Percentiles rank a stretch among this genome's conserved stretches.
phyloP scores from a whole-genome alignment of 495 filamentous ascomycete species.

The Penicillium angulare region DNA sequence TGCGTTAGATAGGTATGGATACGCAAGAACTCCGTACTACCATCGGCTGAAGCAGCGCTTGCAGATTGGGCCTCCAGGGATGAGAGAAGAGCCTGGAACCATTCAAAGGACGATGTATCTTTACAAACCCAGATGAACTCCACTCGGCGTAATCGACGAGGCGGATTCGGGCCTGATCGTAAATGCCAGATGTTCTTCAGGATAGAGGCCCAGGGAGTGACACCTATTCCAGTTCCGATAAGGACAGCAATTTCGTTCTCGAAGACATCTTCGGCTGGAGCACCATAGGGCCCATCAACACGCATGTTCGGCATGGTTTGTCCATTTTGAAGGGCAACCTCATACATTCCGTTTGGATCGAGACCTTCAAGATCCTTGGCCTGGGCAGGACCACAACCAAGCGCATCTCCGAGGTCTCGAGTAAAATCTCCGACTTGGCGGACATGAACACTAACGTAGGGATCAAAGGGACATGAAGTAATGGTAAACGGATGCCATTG shows the following conservation, averaged over 20 bases:
- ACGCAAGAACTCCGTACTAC: conserved; percentile 82
- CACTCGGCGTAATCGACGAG: conserved; percentile 83
- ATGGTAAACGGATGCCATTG: conserved; percentile 99
- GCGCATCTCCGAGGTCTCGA: conserved; percentile 78
- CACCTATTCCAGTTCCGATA: conserved; percentile 95
- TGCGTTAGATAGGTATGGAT: conserved; percentile 99
- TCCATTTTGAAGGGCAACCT: conserved; percentile 91
- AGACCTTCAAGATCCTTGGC: conserved; percentile 82
- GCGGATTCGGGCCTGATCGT: conserved; percentile 79
- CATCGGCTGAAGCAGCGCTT: conserved; percentile 62
- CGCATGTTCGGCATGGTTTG: conserved; percentile 84
- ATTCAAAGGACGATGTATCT: conserved; percentile 94
- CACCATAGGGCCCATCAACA: conserved; percentile 95
- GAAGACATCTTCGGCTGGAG: conserved; percentile 89
- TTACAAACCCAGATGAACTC: conserved; percentile 99
- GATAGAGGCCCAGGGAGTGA: conserved; percentile 96
- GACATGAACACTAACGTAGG: conserved; percentile 90
- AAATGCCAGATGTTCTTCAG: conserved; percentile 99
- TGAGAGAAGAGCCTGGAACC: conserved; percentile 93
- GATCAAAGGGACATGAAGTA: conserved; percentile 94
- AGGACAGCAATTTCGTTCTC: conserved; percentile 98
- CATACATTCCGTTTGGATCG: conserved; percentile 96
- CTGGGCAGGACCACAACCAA: conserved; percentile 85
- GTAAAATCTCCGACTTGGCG: conserved; percentile 98
- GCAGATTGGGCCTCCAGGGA: conserved; percentile 87